A percentile compares a stretch with the other conserved stretches of the same genome.
Conservation (phyloP, 108 stramenopile genomes). For the Conticribra guillardii region DNA sequence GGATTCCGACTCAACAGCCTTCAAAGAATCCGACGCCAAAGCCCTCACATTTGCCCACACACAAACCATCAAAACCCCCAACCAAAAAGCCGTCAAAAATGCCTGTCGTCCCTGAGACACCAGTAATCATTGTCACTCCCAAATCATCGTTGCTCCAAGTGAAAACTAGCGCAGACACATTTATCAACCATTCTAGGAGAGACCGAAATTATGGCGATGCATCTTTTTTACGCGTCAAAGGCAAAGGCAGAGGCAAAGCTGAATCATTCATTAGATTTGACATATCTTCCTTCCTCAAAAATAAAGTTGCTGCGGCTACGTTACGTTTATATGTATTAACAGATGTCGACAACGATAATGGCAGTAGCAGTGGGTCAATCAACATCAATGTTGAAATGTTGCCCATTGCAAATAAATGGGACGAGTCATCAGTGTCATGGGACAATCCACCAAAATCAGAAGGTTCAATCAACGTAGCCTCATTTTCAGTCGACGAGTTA, state of each 20-base stretch:
- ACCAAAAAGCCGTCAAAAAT: not conserved
- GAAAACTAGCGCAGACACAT: not conserved
- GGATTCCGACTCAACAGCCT: too few relatives aligned
- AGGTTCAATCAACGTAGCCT: not conserved
- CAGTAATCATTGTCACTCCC: not conserved
- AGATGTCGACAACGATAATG: not conserved
- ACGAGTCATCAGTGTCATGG: not conserved
- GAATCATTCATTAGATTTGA: not conserved
- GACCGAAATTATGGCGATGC: not conserved
- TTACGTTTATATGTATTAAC: not conserved
- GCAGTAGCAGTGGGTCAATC: not conserved
- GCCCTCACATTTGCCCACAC: not conserved
- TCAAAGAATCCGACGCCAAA: not conserved
- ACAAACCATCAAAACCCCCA: not conserved
- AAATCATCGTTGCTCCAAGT: not conserved
- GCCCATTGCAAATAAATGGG: conserved; percentile 1
- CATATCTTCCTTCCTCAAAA: not conserved
- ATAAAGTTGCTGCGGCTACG: not conserved
- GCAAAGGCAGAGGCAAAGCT: not conserved
- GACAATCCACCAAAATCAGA: not conserved
- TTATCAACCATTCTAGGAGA: not conserved
- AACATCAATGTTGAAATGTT: conserved; percentile 6
- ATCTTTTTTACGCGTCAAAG: not conserved
- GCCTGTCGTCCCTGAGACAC: not conserved
- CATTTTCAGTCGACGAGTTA: conserved; percentile 5